Percentiles rank a stretch among this genome's conserved stretches.
Conservation (phyloP, 2,329 filamentous ascomycete species). For the Dothistroma pini region DNA sequence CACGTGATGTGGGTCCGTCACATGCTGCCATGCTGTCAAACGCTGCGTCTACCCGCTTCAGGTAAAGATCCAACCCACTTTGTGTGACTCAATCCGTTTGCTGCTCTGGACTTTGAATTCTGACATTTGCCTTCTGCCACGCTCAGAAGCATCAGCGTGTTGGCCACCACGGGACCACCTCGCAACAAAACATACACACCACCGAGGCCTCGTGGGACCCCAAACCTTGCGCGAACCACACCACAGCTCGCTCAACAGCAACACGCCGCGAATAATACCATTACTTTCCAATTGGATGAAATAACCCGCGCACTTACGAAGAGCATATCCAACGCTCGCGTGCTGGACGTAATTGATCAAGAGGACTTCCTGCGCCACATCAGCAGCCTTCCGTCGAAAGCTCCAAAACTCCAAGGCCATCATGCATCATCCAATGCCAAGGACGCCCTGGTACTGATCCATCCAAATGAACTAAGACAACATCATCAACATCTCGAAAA, state of each 20-base stretch:
- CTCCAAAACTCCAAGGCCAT: not conserved
- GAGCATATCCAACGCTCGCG: not conserved
- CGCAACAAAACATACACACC: not conserved
- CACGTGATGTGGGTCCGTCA: constrained; percentile 18
- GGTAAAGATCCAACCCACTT: not conserved
- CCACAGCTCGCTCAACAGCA: not conserved
- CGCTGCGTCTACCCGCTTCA: not conserved
- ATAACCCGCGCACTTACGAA: not conserved
- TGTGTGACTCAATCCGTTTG: not conserved
- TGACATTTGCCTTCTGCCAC: not conserved
- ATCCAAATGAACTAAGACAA: not conserved
- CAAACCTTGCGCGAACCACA: too few species aligned
- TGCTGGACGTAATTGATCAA: not conserved
- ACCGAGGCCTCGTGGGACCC: not conserved
- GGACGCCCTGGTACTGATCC: not conserved
- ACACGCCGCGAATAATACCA: not conserved
- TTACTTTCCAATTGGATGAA: not conserved
- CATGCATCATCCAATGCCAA: constrained; percentile 1
- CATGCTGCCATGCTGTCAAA: not conserved
- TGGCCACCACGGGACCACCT: not conserved
- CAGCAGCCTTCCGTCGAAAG: not conserved
- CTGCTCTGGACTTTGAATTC: not conserved
- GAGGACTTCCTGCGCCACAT: not conserved
- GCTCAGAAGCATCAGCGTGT: not conserved
- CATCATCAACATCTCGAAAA: not conserved